phyloP scores from a whole-genome alignment of 2,329 filamentous ascomycete genomes.

The Neonectria ditissima region DNA sequence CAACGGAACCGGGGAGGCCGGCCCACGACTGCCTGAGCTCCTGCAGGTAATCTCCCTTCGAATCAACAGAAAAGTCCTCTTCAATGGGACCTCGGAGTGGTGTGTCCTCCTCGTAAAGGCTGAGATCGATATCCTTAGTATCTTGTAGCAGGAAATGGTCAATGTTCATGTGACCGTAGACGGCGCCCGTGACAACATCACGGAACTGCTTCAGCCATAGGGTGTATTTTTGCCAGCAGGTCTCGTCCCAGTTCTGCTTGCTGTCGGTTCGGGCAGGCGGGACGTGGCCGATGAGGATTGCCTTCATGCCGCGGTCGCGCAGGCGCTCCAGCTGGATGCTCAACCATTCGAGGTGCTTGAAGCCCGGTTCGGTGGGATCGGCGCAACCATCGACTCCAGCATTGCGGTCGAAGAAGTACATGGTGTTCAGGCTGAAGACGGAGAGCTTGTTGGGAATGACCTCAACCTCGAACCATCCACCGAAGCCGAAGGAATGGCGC shows the following conservation, averaged over 20 bases:
- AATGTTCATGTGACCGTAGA: conserved; percentile 98
- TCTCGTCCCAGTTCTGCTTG: conserved; percentile 94
- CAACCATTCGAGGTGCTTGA: conserved; percentile 96
- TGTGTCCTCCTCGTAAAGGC: conserved; percentile 46
- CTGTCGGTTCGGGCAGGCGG: conserved; percentile 87
- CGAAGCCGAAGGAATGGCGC: conserved; percentile 88
- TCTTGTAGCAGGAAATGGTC: conserved; percentile 97
- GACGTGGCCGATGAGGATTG: conserved; percentile 93
- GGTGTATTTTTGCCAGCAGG: conserved; percentile 97
- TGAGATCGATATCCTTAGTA: conserved; percentile 77
- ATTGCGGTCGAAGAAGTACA: conserved; percentile 96
- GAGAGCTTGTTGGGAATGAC: conserved; percentile 88
- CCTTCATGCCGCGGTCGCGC: conserved; percentile 89
- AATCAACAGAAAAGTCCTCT: conserved; percentile 70
- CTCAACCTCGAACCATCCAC: conserved; percentile 95
- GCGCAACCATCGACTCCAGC: conserved; percentile 93
- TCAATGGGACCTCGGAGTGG: conserved; percentile 50
- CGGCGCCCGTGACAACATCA: conserved; percentile 82
- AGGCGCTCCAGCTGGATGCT: conserved; percentile 87
- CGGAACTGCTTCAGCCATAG: conserved; percentile 91
- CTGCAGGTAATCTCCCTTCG: conserved; percentile 77
- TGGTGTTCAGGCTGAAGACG: conserved; percentile 93
- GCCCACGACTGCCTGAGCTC: conserved; percentile 85
- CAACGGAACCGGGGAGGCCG: conserved; percentile 70
- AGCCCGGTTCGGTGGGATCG: conserved; percentile 83